Conservation (phyloP, 345 rosid genomes). For the Eucalyptus leucophloia region DNA sequence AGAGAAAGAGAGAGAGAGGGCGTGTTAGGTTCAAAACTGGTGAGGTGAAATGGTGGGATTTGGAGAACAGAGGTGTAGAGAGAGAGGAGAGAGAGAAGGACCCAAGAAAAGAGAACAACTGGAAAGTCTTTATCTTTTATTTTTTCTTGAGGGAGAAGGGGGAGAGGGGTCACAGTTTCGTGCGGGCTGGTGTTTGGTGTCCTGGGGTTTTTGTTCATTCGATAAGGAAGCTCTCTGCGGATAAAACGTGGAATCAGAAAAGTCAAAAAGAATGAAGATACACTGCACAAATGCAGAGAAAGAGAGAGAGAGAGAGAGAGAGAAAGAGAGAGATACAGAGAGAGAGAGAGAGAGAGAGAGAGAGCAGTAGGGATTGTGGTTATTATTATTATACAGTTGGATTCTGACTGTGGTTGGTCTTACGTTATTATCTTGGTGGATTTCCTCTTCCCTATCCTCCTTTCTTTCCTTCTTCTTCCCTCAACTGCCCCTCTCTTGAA, state of each 20-base stretch:
- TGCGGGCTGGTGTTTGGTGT: conserved; percentile 1
- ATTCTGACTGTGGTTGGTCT: conserved; percentile 18
- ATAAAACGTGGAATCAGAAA: neutral
- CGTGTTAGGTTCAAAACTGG: neutral
- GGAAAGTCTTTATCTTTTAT: neutral
- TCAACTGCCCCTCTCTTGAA: neutral
- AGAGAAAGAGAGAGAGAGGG: neutral
- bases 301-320: neutral
- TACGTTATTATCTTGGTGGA: conserved; percentile 12
- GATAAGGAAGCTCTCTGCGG: conserved; percentile 27
- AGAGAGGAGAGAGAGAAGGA: neutral
- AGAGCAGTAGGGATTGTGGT: neutral
- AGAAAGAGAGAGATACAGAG: neutral
- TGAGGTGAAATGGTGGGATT: neutral
- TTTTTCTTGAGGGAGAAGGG: neutral
- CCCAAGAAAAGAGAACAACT: neutral
- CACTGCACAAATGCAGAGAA: neutral
- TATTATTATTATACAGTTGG: neutral
- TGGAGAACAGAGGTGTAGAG: neutral
- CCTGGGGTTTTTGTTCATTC: conserved; percentile 5
- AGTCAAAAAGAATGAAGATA: neutral
- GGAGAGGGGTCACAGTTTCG: neutral
- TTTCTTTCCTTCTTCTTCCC: neutral
- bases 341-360: too few relatives aligned
- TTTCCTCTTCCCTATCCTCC: neutral